phyloP scores from a whole-genome alignment of 2,329 filamentous ascomycete species.

The Didymella arachidicola region DNA sequence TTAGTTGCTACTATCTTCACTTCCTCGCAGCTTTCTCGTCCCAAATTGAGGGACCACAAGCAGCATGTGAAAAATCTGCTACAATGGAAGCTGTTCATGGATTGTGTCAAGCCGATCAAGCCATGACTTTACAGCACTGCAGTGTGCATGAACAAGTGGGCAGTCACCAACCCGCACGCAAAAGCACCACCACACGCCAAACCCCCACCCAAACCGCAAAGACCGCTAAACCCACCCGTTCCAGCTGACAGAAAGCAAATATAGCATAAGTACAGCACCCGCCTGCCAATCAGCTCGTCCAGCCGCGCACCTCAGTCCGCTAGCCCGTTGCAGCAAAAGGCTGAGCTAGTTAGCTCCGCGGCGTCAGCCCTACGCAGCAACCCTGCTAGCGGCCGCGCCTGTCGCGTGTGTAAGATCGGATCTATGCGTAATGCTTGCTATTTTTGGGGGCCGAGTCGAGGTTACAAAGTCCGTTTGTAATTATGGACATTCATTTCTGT shows the following conservation, averaged over 20 bases:
- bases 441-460: slow-evolving; percentile 35
- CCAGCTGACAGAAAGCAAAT: slow-evolving; percentile 20
- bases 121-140: no score
- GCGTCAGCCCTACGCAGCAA: slow-evolving; percentile 38
- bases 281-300: slow-evolving; percentile 6
- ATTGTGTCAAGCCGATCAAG: no score
- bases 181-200: background rate
- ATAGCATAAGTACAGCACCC: slow-evolving; percentile 17
- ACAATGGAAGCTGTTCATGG: no score
- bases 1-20: no score
- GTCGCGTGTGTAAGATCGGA: slow-evolving; percentile 35
- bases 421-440: slow-evolving; percentile 26
- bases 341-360: slow-evolving; percentile 28
- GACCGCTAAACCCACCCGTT: slow-evolving; percentile 13
- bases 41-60: no score
- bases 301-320: background rate
- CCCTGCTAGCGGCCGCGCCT: slow-evolving; percentile 30
- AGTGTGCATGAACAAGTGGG: background rate
- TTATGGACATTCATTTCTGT: background rate
- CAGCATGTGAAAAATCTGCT: no score
- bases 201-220: background rate
- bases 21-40: no score
- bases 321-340: slow-evolving; percentile 27
- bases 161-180: background rate
- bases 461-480: slow-evolving; percentile 8